Percentiles rank a stretch among this genome's conserved stretches.
phyloP scores from a whole-genome alignment of 495 filamentous ascomycete genomes.

The Immersiella caudata region DNA sequence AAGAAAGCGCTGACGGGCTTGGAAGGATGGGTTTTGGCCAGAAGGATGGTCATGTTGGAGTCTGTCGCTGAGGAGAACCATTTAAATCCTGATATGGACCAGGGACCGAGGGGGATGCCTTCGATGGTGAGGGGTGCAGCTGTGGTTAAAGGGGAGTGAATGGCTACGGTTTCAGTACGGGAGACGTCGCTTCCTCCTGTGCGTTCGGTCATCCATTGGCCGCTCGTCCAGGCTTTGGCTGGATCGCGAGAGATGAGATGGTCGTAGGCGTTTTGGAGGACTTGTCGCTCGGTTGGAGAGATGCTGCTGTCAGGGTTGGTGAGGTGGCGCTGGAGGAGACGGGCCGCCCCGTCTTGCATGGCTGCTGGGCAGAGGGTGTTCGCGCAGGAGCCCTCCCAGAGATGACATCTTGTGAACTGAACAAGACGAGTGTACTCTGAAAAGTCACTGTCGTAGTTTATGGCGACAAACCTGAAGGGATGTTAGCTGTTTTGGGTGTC shows the following conservation, averaged over 20 bases:
- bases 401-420: conserved; percentile 61
- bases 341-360: conserved; percentile 73
- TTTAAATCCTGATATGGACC: conserved; percentile 69
- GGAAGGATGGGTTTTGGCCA: conserved; percentile 60
- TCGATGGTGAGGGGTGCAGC: conserved; percentile 30
- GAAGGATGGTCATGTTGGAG: conserved; percentile 67
- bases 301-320: conserved; percentile 21
- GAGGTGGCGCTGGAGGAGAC: conserved; percentile 60
- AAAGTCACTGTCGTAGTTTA: conserved; percentile 54
- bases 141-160: conserved; percentile 29
- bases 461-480: conserved; percentile 48
- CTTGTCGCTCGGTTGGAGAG: conserved; percentile 27
- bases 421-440: conserved; percentile 53
- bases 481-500: background rate
- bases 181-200: conserved; percentile 73
- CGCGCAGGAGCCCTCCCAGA: conserved; percentile 65
- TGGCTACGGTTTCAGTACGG: conserved; percentile 67
- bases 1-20: conserved; percentile 64
- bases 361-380: conserved; percentile 67
- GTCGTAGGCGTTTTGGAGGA: conserved; percentile 56
- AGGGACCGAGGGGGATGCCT: conserved; percentile 57
- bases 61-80: conserved; percentile 80
- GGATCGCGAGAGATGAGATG: conserved; percentile 59
- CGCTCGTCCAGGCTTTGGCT: conserved; percentile 67
- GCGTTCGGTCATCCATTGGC: conserved; percentile 90